Percentiles rank a stretch among this genome's conserved stretches.
Evolutionary conservation across 345 rosid genomes (phyloP).

Genomic region (Dipteronia dyeriana): DNA sequence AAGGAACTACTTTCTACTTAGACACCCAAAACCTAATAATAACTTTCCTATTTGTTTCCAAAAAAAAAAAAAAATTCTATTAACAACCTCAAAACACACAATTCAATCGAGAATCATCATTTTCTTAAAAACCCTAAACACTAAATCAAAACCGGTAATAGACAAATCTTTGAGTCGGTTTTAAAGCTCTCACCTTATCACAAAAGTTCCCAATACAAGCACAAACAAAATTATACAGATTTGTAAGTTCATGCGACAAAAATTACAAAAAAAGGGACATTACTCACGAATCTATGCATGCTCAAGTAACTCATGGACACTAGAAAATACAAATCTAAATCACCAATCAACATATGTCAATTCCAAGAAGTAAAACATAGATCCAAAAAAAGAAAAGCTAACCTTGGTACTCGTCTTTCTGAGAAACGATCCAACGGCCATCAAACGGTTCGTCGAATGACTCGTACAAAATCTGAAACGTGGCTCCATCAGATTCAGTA

Average conservation of each 20-base stretch:
- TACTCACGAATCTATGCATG: too few species aligned
- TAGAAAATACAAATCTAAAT: not conserved
- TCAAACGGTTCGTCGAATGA: slow-evolving; percentile 73
- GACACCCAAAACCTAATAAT: not conserved
- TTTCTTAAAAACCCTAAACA: not conserved
- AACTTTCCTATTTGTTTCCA: not conserved
- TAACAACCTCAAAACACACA: not conserved
- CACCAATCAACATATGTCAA: not conserved
- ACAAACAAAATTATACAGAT: not conserved
- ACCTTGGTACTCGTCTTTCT: slow-evolving; percentile 71
- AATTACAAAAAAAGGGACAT: too few species aligned
- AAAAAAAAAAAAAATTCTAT: too few species aligned
- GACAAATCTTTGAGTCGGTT: not conserved
- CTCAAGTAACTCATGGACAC: too few species aligned
- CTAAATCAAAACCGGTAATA: not conserved
- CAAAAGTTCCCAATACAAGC: too few species aligned
- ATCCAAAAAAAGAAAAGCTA: not conserved
- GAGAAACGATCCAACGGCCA: slow-evolving; percentile 76
- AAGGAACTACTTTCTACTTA: not conserved
- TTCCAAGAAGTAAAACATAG: not conserved
- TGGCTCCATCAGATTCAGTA: not conserved
- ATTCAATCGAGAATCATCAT: not conserved
- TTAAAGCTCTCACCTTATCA: not conserved
- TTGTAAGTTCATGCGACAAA: too few species aligned
- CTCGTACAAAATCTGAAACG: slow-evolving; percentile 63